phyloP scores from a whole-genome alignment of 345 rosid genomes.

The Kernera saxatilis region DNA sequence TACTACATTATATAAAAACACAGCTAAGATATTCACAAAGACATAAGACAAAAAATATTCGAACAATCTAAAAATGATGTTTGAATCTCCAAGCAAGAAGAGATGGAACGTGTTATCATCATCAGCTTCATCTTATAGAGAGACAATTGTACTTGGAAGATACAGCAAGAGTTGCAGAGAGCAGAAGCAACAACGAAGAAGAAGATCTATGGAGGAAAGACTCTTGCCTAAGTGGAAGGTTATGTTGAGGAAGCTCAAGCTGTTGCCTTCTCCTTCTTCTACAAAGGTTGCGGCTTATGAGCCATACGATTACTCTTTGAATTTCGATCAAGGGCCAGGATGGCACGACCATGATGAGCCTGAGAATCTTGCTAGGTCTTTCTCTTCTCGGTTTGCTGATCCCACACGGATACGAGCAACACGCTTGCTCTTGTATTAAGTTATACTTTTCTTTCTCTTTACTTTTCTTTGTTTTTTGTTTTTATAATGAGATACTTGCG shows the following conservation, averaged over 20 bases:
- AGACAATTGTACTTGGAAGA: constrained; percentile 28
- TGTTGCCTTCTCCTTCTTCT: constrained; percentile 24
- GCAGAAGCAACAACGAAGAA: constrained; percentile 3
- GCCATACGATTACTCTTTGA: constrained; percentile 41
- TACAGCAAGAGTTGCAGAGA: constrained; percentile 27
- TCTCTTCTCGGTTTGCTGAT: constrained; percentile 53
- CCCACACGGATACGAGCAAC: constrained; percentile 27
- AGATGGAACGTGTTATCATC: constrained; percentile 21
- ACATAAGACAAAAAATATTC: neutral
- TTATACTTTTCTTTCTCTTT: neutral
- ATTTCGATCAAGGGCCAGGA: constrained; percentile 53
- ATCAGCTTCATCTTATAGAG: constrained; percentile 23
- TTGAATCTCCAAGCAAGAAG: constrained; percentile 12
- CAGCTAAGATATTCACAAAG: constrained; percentile 9
- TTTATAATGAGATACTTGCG: neutral
- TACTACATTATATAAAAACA: constrained; percentile 1
- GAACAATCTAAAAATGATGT: constrained; percentile 5
- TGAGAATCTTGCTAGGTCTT: constrained; percentile 46
- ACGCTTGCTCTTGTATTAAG: constrained; percentile 19
- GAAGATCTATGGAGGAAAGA: constrained; percentile 6
- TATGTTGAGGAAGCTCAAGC: constrained; percentile 40
- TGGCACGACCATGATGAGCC: constrained; percentile 46
- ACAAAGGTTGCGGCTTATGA: constrained; percentile 34
- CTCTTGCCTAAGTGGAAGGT: constrained; percentile 24
- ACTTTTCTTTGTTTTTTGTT: neutral